phyloP scores from a whole-genome alignment of 371 early-diverging fungal species.

The Saksenaea vasiformis region DNA sequence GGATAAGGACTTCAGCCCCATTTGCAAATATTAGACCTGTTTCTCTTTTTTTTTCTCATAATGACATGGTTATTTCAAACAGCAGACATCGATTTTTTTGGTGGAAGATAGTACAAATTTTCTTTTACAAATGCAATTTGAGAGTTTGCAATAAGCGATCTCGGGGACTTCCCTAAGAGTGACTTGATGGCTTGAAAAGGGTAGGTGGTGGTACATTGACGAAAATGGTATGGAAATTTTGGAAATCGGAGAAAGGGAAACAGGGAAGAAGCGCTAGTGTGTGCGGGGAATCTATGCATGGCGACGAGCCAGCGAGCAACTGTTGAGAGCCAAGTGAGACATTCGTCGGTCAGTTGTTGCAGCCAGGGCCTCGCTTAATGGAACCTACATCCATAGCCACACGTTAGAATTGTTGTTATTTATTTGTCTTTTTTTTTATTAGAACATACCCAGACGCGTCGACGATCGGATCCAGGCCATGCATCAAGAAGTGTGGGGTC shows the following conservation, averaged over 20 bases:
- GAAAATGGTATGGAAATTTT: not conserved
- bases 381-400: conserved; percentile 19
- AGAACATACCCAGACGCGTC: conserved; percentile 40
- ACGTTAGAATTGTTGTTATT: not conserved
- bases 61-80: no score
- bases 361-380: conserved; percentile 35
- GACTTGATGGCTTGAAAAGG: no score
- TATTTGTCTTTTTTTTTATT: not conserved
- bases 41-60: no score
- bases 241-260: not conserved
- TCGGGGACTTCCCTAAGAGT: no score
- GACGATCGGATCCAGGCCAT: conserved; percentile 25
- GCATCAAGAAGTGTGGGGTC: conserved; percentile 22
- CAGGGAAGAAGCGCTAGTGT: not conserved
- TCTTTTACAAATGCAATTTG: no score
- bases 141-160: no score
- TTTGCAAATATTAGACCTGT: no score
- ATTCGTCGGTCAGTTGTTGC: conserved; percentile 39
- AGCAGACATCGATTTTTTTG: no score
- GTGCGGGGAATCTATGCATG: not conserved
- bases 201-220: no score
- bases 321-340: conserved; percentile 38
- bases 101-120: no score
- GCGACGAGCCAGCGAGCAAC: not conserved
- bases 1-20: no score